These are phyloP conservation scores for Mortierella hygrophila DNA, from an alignment of 192 early-diverging fungal genomes.

Conservation along the genomic window DNA sequence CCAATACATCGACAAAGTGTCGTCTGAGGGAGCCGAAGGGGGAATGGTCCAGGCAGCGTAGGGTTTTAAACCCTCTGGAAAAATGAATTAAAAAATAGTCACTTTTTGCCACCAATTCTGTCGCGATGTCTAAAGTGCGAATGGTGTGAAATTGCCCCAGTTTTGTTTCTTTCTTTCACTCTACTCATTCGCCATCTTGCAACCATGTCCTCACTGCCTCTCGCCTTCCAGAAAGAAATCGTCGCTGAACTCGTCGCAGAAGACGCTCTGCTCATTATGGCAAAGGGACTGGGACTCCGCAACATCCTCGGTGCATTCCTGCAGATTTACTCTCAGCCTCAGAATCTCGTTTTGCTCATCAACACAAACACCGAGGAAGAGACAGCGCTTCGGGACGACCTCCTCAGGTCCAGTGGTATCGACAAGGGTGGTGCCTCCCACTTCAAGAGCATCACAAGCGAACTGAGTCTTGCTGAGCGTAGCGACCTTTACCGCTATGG, in stretches of 20 bases:
- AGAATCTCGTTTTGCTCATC: conserved; percentile 83
- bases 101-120: conserved; percentile 32
- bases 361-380: conserved; percentile 77
- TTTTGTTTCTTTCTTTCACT: not conserved
- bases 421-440: conserved; percentile 21
- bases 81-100: not conserved
- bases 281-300: conserved; percentile 82
- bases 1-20: conserved; percentile 44
- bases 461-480: conserved; percentile 49
- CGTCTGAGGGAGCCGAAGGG: conserved; percentile 20
- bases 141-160: not conserved
- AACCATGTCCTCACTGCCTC: conserved; percentile 44
- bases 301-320: conserved; percentile 79
- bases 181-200: not conserved
- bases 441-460: conserved; percentile 42
- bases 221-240: conserved; percentile 77
- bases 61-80: not conserved
- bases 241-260: conserved; percentile 76
- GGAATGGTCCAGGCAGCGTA: not conserved
- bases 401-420: conserved; percentile 24
- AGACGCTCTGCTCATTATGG: conserved; percentile 85
- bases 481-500: conserved; percentile 80
- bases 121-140: not conserved
- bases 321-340: conserved; percentile 74
- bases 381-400: conserved; percentile 50